phyloP scores from a whole-genome alignment of 1,284 basidiomycete genomes.

The Ustilago crameri region DNA sequence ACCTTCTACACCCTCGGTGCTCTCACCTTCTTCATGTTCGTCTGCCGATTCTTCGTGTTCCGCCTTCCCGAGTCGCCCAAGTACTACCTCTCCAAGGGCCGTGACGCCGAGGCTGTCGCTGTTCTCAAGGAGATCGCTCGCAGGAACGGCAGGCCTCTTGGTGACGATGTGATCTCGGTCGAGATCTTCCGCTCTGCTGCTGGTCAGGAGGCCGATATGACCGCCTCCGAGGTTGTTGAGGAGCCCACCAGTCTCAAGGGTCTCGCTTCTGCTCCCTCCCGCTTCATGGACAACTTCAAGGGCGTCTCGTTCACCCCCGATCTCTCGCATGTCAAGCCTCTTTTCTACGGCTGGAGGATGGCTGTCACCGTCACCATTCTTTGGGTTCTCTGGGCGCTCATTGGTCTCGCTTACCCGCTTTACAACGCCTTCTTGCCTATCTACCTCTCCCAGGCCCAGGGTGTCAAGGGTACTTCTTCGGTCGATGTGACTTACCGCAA shows the following conservation, averaged over 20 bases:
- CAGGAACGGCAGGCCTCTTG: slow-evolving; percentile 58
- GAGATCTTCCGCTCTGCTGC: slow-evolving; percentile 64
- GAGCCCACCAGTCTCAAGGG: slow-evolving; percentile 26
- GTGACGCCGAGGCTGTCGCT: slow-evolving; percentile 64
- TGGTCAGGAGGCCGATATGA: slow-evolving; percentile 59
- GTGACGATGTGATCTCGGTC: slow-evolving; percentile 64
- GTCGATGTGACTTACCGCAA: slow-evolving; percentile 59
- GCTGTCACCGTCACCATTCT: slow-evolving; percentile 61
- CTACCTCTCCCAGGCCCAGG: slow-evolving; percentile 52
- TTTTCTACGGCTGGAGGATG: slow-evolving; percentile 58
- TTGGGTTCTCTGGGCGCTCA: slow-evolving; percentile 64
- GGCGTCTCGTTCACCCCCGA: slow-evolving; percentile 49
- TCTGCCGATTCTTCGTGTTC: slow-evolving; percentile 64
- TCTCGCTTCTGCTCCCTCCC: slow-evolving; percentile 19
- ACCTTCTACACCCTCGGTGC: slow-evolving; percentile 63
- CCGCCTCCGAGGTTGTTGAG: slow-evolving; percentile 20
- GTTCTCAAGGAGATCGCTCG: slow-evolving; percentile 61
- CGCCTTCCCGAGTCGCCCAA: slow-evolving; percentile 67
- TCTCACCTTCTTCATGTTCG: slow-evolving; percentile 61
- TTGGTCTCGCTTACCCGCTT: slow-evolving; percentile 67
- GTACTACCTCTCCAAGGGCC: slow-evolving; percentile 65
- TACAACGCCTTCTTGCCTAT: slow-evolving; percentile 67
- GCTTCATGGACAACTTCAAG: slow-evolving; percentile 21
- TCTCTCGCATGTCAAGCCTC: slow-evolving; percentile 59
- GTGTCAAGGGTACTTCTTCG: slow-evolving; percentile 18